Evolutionary conservation across 176 grass and related monocot species (phyloP), one percentile per base, ranked within the genome.

Genomic region (Bothriochloa decipiens): DNA sequence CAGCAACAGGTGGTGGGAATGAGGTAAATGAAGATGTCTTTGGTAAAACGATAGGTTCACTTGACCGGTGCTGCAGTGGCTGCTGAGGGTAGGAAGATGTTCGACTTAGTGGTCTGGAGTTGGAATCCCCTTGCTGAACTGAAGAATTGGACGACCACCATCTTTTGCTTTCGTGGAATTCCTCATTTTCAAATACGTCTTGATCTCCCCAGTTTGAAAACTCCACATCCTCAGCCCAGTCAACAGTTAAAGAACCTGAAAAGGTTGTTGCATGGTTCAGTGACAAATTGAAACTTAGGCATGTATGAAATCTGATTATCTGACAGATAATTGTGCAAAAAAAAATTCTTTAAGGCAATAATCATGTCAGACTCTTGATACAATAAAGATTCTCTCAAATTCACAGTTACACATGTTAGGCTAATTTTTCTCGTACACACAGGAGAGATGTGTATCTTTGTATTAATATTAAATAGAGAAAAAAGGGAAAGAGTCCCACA

Each of bases 181-280:
- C 75, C 55, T 94, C 93, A 60, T 79, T 86, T 73, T 92, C 89
- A 65, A 95, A 81, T 79, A 87, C 78, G 33, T 93, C 85, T 15
- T 91, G 93, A 80, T 98, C 91, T 46, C 79, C 76, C 94, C 91
- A 94, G 68, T 91, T 93, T 57, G 83, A 53, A 81, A 82, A 71
- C 40, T 98, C 96, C 18, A 77, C 76, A 83, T 98, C 96, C 78
- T 92, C 88, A 47, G 77, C 69, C 96, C 91, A 98, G 67, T 98
- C 96, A 76, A 89, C 79, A 84, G 93, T 94, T 83, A 94, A 89
- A 83, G 96, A 98, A 90, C 91, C 96, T 98, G 89, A 69, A 87
- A 91, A 77, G 1, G 33, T 12, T 33, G 53, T 81, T 75, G 68
- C 81, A 90, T 46, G 37, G 67, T 69, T 92, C 63, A 90, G 66